These are phyloP conservation scores for Recurvomyces mirabilis DNA, from an alignment of 495 filamentous ascomycete genomes.

Conservation along the genomic window DNA sequence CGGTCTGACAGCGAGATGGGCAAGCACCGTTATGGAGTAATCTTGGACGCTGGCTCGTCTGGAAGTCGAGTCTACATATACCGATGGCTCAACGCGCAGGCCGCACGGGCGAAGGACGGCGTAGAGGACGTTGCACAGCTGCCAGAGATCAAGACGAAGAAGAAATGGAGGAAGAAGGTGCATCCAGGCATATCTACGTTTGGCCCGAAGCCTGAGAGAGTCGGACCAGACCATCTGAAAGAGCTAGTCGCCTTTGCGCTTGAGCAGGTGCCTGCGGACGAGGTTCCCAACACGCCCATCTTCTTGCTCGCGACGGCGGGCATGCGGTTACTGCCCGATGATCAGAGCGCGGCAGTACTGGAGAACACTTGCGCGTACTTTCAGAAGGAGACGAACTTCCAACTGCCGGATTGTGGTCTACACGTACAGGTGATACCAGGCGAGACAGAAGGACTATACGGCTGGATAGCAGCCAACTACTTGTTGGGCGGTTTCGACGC, in stretches of 20 bases:
- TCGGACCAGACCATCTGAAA: slow-evolving; percentile 73
- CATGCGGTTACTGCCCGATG: slow-evolving; percentile 74
- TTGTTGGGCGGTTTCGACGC: slow-evolving; percentile 83
- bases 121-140: slow-evolving; percentile 53
- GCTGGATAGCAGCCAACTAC: slow-evolving; percentile 99
- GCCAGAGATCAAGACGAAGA: slow-evolving; percentile 69
- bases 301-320: slow-evolving; percentile 96
- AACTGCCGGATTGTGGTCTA: slow-evolving; percentile 75
- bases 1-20: too few species aligned
- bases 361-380: slow-evolving; percentile 76
- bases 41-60: slow-evolving; percentile 60
- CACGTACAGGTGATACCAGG: slow-evolving; percentile 94
- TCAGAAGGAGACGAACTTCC: slow-evolving; percentile 65
- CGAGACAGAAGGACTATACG: slow-evolving; percentile 94
- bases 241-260: slow-evolving; percentile 73
- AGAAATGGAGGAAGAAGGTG: slow-evolving; percentile 87
- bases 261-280: slow-evolving; percentile 64
- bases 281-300: slow-evolving; percentile 73
- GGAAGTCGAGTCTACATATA: slow-evolving; percentile 93
- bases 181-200: slow-evolving; percentile 87
- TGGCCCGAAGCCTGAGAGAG: slow-evolving; percentile 57
- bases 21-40: slow-evolving; percentile 46
- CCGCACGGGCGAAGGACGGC: slow-evolving; percentile 51
- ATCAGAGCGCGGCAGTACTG: slow-evolving; percentile 59
- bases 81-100: slow-evolving; percentile 68